Evolutionary conservation across 257 asterid species (phyloP).

Genomic region (Solanum clarkiae): DNA sequence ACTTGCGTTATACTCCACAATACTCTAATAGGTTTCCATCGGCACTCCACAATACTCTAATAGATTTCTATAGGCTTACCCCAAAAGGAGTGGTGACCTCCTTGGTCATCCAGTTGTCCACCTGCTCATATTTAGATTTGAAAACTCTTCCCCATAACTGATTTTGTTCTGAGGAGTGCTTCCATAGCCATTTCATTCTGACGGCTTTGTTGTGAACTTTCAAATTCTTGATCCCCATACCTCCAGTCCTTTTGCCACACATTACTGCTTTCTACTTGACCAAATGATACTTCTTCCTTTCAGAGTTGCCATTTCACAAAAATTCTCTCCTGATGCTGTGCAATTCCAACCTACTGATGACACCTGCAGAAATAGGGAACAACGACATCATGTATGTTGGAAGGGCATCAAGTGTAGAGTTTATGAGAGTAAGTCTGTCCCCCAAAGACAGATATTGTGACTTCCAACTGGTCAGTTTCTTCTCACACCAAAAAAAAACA

Average conservation of each 20-base stretch:
- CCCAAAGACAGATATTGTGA: not conserved
- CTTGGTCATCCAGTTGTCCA: not conserved
- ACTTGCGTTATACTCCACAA: not conserved
- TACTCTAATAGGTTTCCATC: not conserved
- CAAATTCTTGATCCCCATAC: not conserved
- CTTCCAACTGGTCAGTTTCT: not conserved
- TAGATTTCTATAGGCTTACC: not conserved
- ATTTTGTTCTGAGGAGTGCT: not conserved
- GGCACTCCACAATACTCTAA: not conserved
- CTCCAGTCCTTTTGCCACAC: not conserved
- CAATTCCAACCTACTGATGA: not conserved
- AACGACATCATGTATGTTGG: not conserved
- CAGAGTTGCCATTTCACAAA: not conserved
- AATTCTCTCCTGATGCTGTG: not conserved
- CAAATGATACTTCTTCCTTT: not conserved
- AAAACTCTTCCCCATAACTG: not conserved
- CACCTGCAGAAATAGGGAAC: not conserved
- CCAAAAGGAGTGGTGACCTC: not conserved
- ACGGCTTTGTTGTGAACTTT: not conserved
- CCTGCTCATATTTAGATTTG: not conserved
- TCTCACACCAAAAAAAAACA: not conserved
- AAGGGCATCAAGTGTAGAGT: not conserved
- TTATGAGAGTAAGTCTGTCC: not conserved
- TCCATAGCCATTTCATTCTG: not conserved
- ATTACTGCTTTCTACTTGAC: not conserved